A percentile compares a stretch with the other conserved stretches of the same genome.
phyloP scores from a whole-genome alignment of 2,329 filamentous ascomycete genomes.

The Talaromyces sp. region DNA sequence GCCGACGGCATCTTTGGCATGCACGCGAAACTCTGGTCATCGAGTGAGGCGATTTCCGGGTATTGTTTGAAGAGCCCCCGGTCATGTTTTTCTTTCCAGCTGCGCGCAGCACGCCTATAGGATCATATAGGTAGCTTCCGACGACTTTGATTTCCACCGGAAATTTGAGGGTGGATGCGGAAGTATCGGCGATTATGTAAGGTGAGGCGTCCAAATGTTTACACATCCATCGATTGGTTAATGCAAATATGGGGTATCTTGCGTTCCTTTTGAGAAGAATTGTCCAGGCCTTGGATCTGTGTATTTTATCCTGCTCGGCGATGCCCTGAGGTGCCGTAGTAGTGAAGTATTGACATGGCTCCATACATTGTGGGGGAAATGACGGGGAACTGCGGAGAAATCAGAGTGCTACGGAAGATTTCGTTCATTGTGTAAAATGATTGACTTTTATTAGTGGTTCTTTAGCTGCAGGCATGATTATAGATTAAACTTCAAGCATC shows the following conservation, averaged over 20 bases:
- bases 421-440: no score
- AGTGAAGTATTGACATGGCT: not conserved
- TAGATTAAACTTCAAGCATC: not conserved
- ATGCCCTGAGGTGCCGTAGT: not conserved
- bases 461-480: not conserved
- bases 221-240: not conserved
- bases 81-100: not conserved
- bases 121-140: no score
- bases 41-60: not conserved
- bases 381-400: not conserved
- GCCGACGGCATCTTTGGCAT: not conserved
- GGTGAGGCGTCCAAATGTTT: not conserved
- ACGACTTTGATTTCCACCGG: not conserved
- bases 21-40: not conserved
- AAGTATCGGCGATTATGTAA: not conserved
- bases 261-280: not conserved
- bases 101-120: not conserved
- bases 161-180: not conserved
- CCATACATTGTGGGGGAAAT: not conserved
- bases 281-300: not conserved
- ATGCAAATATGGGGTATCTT: not conserved
- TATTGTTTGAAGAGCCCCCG: not conserved
- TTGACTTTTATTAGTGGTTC: no score
- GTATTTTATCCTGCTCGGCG: not conserved
- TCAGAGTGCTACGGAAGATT: not conserved